These are phyloP conservation scores for Dysphania ambrosioides DNA, from an alignment of 148 eudicot species.

Conservation along the genomic window DNA sequence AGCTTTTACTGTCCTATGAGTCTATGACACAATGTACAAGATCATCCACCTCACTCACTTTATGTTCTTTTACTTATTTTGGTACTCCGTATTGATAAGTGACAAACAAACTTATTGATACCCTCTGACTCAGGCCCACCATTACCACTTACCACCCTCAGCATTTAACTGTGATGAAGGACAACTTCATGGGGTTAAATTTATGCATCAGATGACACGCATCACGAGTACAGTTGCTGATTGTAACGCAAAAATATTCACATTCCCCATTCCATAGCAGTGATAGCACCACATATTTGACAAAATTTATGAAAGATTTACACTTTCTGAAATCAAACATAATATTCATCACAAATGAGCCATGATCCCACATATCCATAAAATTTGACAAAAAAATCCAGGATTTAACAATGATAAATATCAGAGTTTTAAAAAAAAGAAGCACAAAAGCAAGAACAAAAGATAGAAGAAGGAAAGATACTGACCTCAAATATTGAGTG, in stretches of 20 bases:
- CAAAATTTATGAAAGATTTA: neutral
- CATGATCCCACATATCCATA: neutral
- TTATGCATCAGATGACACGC: neutral
- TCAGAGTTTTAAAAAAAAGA: too few species aligned
- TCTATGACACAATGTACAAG: neutral
- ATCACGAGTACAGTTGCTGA: neutral
- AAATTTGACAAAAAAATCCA: neutral
- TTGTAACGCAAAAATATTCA: neutral
- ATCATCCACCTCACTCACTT: constrained; percentile 7
- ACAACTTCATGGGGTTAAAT: neutral
- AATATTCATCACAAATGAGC: neutral
- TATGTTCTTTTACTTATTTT: neutral
- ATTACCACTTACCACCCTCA: constrained; percentile 4
- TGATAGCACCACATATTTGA: neutral
- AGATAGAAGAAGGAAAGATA: neutral
- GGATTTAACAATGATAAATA: neutral
- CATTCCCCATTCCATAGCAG: neutral
- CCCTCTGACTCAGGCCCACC: neutral
- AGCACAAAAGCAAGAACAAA: neutral
- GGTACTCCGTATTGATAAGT: neutral
- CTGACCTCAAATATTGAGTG: constrained; percentile 38
- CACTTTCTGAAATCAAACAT: neutral
- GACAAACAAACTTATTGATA: neutral
- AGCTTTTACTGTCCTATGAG: neutral
- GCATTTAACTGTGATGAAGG: neutral